Conservation (phyloP, 2,329 filamentous ascomycete genomes). For the Ascochyta pisi region DNA sequence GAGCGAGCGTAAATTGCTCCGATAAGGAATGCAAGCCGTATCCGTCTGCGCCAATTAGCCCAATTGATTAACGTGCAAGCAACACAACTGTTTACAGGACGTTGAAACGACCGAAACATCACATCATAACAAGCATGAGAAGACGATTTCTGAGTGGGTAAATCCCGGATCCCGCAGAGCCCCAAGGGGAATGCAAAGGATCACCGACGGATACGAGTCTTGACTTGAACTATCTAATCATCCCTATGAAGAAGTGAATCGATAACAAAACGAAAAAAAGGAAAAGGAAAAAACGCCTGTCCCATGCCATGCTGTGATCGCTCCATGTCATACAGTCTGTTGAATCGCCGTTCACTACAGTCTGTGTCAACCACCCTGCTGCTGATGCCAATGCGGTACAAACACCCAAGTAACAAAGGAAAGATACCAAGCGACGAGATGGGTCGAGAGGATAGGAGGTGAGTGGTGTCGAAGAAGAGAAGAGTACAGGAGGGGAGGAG, state of each 20-base stretch:
- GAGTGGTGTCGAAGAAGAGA: constrained; percentile 17
- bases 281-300: constrained; percentile 4
- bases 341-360: constrained; percentile 20
- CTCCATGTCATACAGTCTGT: constrained; percentile 21
- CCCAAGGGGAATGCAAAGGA: constrained; percentile 24
- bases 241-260: constrained; percentile 41
- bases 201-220: constrained; percentile 51
- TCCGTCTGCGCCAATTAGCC: too few relatives aligned
- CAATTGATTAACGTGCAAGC: too few relatives aligned
- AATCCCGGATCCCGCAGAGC: constrained; percentile 42
- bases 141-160: constrained; percentile 43
- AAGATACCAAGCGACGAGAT: constrained; percentile 41
- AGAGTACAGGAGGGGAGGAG: constrained; percentile 31
- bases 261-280: constrained; percentile 12
- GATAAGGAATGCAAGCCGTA: too few relatives aligned
- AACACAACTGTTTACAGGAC: too few relatives aligned
- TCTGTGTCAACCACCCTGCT: constrained; percentile 20
- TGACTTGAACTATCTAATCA: constrained; percentile 45
- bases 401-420: constrained; percentile 40
- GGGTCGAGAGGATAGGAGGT: constrained; percentile 30
- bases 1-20: too few relatives aligned
- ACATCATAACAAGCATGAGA: constrained; percentile 6
- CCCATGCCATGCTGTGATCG: constrained; percentile 19
- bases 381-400: constrained; percentile 29
- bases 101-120: too few relatives aligned